These are phyloP conservation scores for Straminergon stramineum DNA, from an alignment of 225 moss, liverwort and hornwort genomes.

Conservation along the genomic window DNA sequence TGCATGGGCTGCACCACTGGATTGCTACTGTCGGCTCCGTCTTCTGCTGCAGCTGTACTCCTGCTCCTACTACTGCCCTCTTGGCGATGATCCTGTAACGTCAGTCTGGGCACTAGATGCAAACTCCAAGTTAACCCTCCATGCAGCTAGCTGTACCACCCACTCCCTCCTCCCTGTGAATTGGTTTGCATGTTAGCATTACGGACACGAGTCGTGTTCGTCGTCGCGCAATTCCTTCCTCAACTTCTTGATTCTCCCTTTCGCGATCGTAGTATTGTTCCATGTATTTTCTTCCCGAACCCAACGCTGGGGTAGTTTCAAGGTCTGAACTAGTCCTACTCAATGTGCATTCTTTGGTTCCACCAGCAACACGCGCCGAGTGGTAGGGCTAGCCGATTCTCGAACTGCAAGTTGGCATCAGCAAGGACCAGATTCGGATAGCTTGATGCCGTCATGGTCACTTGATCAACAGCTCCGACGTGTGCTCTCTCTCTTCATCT, in stretches of 20 bases:
- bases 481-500: constrained; percentile 64
- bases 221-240: not conserved
- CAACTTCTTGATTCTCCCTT: not conserved
- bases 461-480: constrained; percentile 5
- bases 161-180: constrained; percentile 3
- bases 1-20: constrained; percentile 35
- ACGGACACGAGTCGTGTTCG: not conserved
- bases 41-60: constrained; percentile 4
- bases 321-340: not conserved
- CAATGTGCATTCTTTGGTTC: constrained; percentile 28
- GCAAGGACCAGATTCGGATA: not conserved
- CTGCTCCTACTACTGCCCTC: not conserved
- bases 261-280: not conserved
- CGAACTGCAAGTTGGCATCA: not conserved
- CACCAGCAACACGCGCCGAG: constrained; percentile 10
- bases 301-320: not conserved
- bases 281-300: not conserved
- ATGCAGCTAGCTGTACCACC: constrained; percentile 10
- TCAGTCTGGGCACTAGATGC: constrained; percentile 15
- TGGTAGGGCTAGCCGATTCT: not conserved
- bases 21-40: constrained; percentile 34
- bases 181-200: constrained; percentile 22
- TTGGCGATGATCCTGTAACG: constrained; percentile 34
- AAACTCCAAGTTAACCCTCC: constrained; percentile 11
- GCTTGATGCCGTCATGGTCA: not conserved